phyloP scores from a whole-genome alignment of 371 early-diverging fungal genomes.

The Mortierella sp. region DNA sequence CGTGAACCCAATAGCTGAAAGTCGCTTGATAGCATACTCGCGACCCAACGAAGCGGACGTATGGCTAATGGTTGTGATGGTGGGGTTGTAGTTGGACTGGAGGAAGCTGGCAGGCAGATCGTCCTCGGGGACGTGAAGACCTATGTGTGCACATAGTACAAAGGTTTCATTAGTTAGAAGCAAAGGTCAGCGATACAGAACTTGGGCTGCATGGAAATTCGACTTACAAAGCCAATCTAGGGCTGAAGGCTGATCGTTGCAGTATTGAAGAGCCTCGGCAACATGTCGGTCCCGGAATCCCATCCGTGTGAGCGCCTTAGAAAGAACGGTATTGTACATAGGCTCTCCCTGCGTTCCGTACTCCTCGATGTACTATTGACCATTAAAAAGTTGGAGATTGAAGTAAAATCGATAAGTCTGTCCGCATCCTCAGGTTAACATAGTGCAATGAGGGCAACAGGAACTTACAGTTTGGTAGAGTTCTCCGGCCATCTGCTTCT shows the following conservation, averaged over 20 bases:
- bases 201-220: neutral
- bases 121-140: constrained; percentile 90
- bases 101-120: constrained; percentile 77
- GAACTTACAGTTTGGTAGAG: constrained; percentile 55
- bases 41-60: constrained; percentile 68
- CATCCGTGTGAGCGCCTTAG: constrained; percentile 65
- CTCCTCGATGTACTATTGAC: constrained; percentile 57
- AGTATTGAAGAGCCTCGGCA: constrained; percentile 78
- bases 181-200: neutral
- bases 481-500: constrained; percentile 57
- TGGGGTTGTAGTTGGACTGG: constrained; percentile 72
- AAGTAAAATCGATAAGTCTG: neutral
- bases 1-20: constrained; percentile 75
- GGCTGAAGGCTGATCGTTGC: constrained; percentile 65
- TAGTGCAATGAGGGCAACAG: neutral
- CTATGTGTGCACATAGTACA: constrained; percentile 35
- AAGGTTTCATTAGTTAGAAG: neutral
- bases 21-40: constrained; percentile 75
- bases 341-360: constrained; percentile 56
- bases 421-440: neutral
- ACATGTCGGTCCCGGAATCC: constrained; percentile 85
- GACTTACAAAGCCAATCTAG: constrained; percentile 91
- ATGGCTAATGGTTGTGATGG: constrained; percentile 71
- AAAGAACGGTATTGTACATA: constrained; percentile 58
- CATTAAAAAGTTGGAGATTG: constrained; percentile 28